A percentile compares a stretch with the other conserved stretches of the same genome.
These are phyloP conservation scores for Solanum medicagineum DNA, from an alignment of 257 asterid genomes.

Conservation along the genomic window DNA sequence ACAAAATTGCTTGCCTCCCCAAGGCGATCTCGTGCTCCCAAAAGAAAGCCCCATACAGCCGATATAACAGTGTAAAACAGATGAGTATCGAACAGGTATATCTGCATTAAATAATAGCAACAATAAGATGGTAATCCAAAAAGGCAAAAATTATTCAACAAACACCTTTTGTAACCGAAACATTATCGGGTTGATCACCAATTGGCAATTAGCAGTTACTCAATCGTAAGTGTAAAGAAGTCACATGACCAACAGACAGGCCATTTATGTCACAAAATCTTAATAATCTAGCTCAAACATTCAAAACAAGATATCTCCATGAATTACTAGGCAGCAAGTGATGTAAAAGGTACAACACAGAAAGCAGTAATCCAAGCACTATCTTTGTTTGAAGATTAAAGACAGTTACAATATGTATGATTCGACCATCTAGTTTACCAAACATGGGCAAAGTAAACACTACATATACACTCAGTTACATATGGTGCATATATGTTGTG, in stretches of 20 bases:
- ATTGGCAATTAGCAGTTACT: not conserved
- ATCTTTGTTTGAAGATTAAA: not conserved
- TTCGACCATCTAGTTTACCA: not conserved
- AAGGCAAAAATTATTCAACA: not conserved
- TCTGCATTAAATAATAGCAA: slow-evolving; percentile 34
- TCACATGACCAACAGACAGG: not conserved
- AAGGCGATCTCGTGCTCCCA: slow-evolving; percentile 96
- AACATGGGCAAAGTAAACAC: not conserved
- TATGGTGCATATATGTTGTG: not conserved
- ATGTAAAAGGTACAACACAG: not conserved
- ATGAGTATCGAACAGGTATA: slow-evolving; percentile 82
- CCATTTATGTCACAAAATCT: not conserved
- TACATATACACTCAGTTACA: not conserved
- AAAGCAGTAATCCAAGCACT: not conserved
- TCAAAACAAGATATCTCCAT: not conserved
- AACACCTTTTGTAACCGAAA: not conserved
- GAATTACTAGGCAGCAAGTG: not conserved
- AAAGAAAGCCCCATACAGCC: slow-evolving; percentile 79
- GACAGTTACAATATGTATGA: not conserved
- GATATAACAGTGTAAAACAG: slow-evolving; percentile 85
- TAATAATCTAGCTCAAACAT: not conserved
- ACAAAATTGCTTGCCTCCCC: slow-evolving; percentile 55
- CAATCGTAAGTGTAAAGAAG: not conserved
- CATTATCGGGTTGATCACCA: not conserved
- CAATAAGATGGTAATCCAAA: not conserved